phyloP scores from a whole-genome alignment of 2,329 filamentous ascomycete genomes.

The Trichoderma polysporum region DNA sequence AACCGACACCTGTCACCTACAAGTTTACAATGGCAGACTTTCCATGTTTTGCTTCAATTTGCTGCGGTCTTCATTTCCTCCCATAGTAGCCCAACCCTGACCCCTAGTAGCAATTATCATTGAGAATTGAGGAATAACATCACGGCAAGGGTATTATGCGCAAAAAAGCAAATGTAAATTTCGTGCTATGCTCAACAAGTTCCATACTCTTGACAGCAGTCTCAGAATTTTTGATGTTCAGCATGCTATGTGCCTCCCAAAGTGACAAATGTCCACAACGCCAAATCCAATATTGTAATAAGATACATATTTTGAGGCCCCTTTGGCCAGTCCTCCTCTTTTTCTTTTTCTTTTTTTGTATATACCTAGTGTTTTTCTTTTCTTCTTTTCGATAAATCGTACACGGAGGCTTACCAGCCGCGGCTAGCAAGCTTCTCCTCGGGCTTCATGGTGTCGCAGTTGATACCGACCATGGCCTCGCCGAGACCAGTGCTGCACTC shows the following conservation, averaged over 20 bases:
- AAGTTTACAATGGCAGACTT: neutral
- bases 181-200: neutral
- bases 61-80: neutral
- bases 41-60: neutral
- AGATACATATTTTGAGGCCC: neutral
- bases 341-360: neutral
- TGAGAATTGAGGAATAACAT: neutral
- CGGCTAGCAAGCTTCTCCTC: conserved; percentile 80
- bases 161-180: neutral
- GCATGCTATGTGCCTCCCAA: conserved; percentile 17
- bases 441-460: conserved; percentile 73
- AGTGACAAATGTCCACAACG: conserved; percentile 17
- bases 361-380: neutral
- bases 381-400: neutral
- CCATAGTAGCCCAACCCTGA: neutral
- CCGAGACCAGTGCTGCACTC: conserved; percentile 85
- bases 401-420: conserved; percentile 64
- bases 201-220: neutral
- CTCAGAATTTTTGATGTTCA: conserved; percentile 1
- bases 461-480: conserved; percentile 98
- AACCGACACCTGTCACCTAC: neutral
- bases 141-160: no score
- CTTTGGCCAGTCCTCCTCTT: neutral
- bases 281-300: conserved; percentile 3
- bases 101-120: neutral